Conservation (phyloP, 805 yeast species). For the Metschnikowia dekortorum region DNA sequence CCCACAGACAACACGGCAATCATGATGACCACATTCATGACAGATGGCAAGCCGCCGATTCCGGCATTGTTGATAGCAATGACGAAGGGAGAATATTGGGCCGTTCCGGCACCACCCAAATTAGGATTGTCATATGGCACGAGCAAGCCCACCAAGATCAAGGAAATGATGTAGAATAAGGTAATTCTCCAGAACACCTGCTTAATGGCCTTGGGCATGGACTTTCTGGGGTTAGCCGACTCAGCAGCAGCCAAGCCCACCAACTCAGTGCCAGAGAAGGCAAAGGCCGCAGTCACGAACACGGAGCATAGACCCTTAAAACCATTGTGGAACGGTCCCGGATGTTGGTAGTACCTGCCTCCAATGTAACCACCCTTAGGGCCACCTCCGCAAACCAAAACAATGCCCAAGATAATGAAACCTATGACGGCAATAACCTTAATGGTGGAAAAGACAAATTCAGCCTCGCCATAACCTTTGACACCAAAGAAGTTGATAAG, state of each 20-base stretch:
- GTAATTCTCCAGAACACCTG: slow-evolving; percentile 41
- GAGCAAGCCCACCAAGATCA: slow-evolving; percentile 37
- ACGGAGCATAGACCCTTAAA: slow-evolving; percentile 39
- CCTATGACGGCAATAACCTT: slow-evolving; percentile 62
- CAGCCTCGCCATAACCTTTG: slow-evolving; percentile 47
- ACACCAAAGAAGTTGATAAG: slow-evolving; percentile 17
- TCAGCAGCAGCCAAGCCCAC: slow-evolving; percentile 39
- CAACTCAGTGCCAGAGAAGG: slow-evolving; percentile 41
- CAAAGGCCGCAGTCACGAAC: slow-evolving; percentile 38
- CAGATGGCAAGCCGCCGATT: slow-evolving; percentile 38
- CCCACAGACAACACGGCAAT: slow-evolving; percentile 48
- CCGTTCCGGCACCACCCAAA: slow-evolving; percentile 26
- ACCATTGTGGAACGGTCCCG: slow-evolving; percentile 34
- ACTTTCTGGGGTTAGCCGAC: slow-evolving; percentile 32
- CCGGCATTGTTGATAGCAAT: slow-evolving; percentile 40
- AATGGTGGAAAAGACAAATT: slow-evolving; percentile 59
- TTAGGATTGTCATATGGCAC: slow-evolving; percentile 32
- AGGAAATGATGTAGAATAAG: slow-evolving; percentile 37
- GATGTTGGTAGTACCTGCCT: slow-evolving; percentile 33
- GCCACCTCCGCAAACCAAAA: slow-evolving; percentile 49
- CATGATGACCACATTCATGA: slow-evolving; percentile 39
- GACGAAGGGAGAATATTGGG: slow-evolving; percentile 36
- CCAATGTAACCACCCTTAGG: slow-evolving; percentile 36
- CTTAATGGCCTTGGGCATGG: slow-evolving; percentile 40
- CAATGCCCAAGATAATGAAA: slow-evolving; percentile 52